These are phyloP conservation scores for Leccinum subrobustum DNA, from an alignment of 1,284 basidiomycete species.

Conservation along the genomic window DNA sequence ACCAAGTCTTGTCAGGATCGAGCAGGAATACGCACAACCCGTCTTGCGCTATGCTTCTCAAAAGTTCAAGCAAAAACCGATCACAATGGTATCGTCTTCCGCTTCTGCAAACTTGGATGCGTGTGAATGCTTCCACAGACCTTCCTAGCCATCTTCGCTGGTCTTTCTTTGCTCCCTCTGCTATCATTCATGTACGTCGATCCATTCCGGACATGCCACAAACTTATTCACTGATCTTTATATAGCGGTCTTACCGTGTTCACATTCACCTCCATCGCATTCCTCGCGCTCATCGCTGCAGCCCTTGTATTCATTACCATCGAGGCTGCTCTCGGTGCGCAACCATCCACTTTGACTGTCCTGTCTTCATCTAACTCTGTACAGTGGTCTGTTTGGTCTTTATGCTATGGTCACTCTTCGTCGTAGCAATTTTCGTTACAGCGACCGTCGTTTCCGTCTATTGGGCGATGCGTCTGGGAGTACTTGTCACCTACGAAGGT, in stretches of 20 bases:
- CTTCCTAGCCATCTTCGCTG: slow-evolving; percentile 33
- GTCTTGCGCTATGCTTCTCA: slow-evolving; percentile 14
- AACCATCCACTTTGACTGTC: background rate
- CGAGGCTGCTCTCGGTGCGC: slow-evolving; percentile 28
- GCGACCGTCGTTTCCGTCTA: slow-evolving; percentile 30
- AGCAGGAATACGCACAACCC: slow-evolving; percentile 33
- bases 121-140: slow-evolving; percentile 25
- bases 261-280: slow-evolving; percentile 25
- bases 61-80: slow-evolving; percentile 25
- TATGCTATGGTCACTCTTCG: slow-evolving; percentile 27
- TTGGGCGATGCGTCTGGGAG: slow-evolving; percentile 33
- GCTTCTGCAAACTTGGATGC: background rate
- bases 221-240: background rate
- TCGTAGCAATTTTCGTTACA: slow-evolving; percentile 30
- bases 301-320: slow-evolving; percentile 18
- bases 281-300: slow-evolving; percentile 31
- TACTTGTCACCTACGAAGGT: slow-evolving; percentile 35
- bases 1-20: slow-evolving; percentile 20
- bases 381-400: slow-evolving; percentile 25
- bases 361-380: slow-evolving; percentile 3
- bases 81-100: slow-evolving; percentile 23
- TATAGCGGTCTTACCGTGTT: slow-evolving; percentile 35
- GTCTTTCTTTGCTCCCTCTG: slow-evolving; percentile 33
- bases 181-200: slow-evolving; percentile 36
- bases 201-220: background rate